Conservation (phyloP, 2,329 filamentous ascomycete species). For the Tricladium varicosporioides region DNA sequence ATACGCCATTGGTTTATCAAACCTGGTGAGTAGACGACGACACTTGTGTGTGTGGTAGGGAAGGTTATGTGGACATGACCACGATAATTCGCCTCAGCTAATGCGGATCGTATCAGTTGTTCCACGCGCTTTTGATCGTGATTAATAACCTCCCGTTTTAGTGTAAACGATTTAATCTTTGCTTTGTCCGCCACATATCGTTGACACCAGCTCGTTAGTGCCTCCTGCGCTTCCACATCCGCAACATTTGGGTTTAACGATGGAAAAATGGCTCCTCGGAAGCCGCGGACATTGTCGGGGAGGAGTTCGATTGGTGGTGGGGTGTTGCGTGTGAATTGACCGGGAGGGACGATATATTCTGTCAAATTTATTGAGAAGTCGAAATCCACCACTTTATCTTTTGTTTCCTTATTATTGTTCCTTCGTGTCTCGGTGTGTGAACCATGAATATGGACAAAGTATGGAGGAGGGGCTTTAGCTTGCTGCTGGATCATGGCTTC, state of each 20-base stretch:
- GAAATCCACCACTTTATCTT: constrained; percentile 55
- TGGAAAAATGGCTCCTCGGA: constrained; percentile 61
- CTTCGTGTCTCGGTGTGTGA: constrained; percentile 31
- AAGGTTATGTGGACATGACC: constrained; percentile 60
- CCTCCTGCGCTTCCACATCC: constrained; percentile 14
- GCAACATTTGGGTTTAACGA: constrained; percentile 47
- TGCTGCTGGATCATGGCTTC: constrained; percentile 28
- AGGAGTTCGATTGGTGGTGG: constrained; percentile 45
- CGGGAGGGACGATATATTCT: constrained; percentile 50
- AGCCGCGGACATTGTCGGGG: constrained; percentile 57
- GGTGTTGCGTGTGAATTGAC: constrained; percentile 38
- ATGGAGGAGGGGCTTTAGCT: constrained; percentile 27
- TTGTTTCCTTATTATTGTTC: constrained; percentile 42
- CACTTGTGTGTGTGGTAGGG: constrained; percentile 51
- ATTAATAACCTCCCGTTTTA: constrained; percentile 54
- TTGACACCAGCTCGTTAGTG: constrained; percentile 56
- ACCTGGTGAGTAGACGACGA: constrained; percentile 64
- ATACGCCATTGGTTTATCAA: constrained; percentile 64
- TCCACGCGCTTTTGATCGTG: constrained; percentile 57
- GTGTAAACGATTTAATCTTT: constrained; percentile 54
- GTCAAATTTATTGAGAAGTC: constrained; percentile 58
- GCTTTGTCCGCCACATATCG: constrained; percentile 60
- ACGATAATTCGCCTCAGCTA: constrained; percentile 65
- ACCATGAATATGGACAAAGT: constrained; percentile 32
- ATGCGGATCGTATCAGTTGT: constrained; percentile 51